phyloP scores from a whole-genome alignment of 2,329 filamentous ascomycete genomes.

The Fusarium miscanthi region DNA sequence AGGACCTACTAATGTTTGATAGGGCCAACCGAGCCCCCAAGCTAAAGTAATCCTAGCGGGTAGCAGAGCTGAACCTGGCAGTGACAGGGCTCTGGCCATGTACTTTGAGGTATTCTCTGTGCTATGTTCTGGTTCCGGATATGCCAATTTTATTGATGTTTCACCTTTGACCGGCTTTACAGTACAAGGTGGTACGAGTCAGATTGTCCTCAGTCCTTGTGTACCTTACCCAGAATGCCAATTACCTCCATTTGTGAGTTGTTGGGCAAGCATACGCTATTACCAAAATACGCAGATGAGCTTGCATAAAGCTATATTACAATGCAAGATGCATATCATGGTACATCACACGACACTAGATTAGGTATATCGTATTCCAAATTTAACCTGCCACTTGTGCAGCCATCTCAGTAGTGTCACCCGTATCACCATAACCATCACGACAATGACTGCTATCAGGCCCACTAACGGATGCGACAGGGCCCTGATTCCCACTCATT shows the following conservation, averaged over 20 bases:
- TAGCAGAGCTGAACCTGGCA: conserved; percentile 25
- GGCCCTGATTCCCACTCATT: conserved; percentile 3
- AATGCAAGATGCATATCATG: neutral
- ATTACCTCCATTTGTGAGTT: neutral
- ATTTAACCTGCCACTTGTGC: conserved; percentile 29
- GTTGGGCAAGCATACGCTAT: neutral
- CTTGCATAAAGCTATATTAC: conserved; percentile 4
- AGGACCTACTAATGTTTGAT: conserved; percentile 30
- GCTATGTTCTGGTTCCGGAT: neutral
- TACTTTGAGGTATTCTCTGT: conserved; percentile 23
- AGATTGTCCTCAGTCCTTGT: conserved; percentile 5
- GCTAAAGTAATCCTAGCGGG: conserved; percentile 15
- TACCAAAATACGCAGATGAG: neutral
- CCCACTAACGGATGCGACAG: conserved; percentile 19
- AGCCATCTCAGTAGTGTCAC: conserved; percentile 10
- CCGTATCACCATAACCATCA: neutral
- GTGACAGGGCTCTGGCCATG: conserved; percentile 11
- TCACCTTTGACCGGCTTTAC: conserved; percentile 14
- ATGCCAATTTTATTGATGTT: conserved; percentile 5
- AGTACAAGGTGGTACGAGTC: conserved; percentile 10
- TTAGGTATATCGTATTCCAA: conserved; percentile 19
- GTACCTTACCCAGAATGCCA: neutral
- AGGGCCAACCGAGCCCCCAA: conserved; percentile 33
- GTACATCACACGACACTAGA: neutral
- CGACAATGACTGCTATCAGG: neutral